phyloP scores from a whole-genome alignment of 2,329 filamentous ascomycete species.

The Ceratocystiopsis sp. region DNA sequence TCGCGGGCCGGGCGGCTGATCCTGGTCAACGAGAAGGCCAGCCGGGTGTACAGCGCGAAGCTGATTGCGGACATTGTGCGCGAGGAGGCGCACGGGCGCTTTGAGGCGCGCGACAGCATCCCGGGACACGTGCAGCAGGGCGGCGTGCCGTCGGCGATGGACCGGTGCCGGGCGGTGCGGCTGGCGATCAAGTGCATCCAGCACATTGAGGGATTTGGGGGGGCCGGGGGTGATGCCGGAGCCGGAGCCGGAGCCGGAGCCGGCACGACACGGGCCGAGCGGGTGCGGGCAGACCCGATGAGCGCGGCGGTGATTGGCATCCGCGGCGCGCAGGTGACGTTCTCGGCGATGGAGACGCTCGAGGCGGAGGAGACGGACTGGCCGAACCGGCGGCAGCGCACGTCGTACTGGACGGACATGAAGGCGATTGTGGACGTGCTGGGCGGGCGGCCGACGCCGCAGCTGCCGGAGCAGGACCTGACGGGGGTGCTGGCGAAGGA shows the following conservation, averaged over 20 bases:
- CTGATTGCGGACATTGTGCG: slow-evolving; percentile 92
- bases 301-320: slow-evolving; percentile 80
- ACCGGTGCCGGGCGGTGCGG: slow-evolving; percentile 78
- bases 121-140: slow-evolving; percentile 92
- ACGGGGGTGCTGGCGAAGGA: slow-evolving; percentile 41
- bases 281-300: slow-evolving; percentile 56
- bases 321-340: slow-evolving; percentile 76
- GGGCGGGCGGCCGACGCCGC: slow-evolving; percentile 48
- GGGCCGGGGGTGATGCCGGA: slow-evolving; percentile 21
- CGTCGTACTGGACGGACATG: slow-evolving; percentile 71
- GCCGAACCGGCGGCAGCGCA: slow-evolving; percentile 68
- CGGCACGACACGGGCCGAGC: slow-evolving; percentile 45
- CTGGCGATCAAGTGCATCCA: slow-evolving; percentile 90
- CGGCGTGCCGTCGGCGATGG: slow-evolving; percentile 86
- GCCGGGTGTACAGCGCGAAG: slow-evolving; percentile 77
- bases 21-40: slow-evolving; percentile 91
- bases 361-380: slow-evolving; percentile 85
- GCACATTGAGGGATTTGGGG: slow-evolving; percentile 66
- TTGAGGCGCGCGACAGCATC: slow-evolving; percentile 82
- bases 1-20: slow-evolving; percentile 85
- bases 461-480: slow-evolving; percentile 30
- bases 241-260: slow-evolving; percentile 41
- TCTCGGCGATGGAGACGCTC: slow-evolving; percentile 62
- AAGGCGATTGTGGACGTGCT: slow-evolving; percentile 73
- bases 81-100: slow-evolving; percentile 78